A percentile compares a stretch with the other conserved stretches of the same genome.
These are phyloP conservation scores for Kluyveromyces nonfermentans DNA, from an alignment of 805 yeast species.

Conservation along the genomic window DNA sequence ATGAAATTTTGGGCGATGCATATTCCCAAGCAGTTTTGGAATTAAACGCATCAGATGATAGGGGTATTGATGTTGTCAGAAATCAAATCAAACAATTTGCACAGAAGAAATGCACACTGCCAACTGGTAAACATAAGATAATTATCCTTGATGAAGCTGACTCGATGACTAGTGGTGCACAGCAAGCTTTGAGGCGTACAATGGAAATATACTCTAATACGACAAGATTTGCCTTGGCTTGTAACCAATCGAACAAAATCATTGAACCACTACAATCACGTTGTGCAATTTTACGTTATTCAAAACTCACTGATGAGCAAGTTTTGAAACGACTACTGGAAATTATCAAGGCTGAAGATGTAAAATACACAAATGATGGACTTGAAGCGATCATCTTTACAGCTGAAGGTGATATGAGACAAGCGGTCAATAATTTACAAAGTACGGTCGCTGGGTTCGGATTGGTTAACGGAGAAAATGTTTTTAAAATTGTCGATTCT, in stretches of 20 bases:
- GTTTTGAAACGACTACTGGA: conserved; percentile 68
- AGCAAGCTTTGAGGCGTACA: conserved; percentile 86
- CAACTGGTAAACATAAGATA: conserved; percentile 86
- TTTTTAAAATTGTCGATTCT: conserved; percentile 88
- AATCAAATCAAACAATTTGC: conserved; percentile 93
- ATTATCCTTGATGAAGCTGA: conserved; percentile 93
- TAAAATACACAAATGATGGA: conserved; percentile 81
- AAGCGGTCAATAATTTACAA: conserved; percentile 89
- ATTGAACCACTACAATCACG: conserved; percentile 95
- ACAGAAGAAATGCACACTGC: conserved; percentile 80
- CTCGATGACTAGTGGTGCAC: conserved; percentile 95
- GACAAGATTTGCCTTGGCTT: conserved; percentile 97
- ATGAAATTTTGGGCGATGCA: conserved; percentile 65
- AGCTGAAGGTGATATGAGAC: conserved; percentile 98
- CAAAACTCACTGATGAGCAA: conserved; percentile 74
- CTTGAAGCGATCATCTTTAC: conserved; percentile 86
- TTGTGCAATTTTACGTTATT: conserved; percentile 87
- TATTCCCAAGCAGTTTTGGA: conserved; percentile 81
- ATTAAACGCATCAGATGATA: conserved; percentile 90
- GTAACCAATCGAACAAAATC: conserved; percentile 88
- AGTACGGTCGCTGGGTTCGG: conserved; percentile 92
- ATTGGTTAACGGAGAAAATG: conserved; percentile 83
- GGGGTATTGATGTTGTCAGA: conserved; percentile 95
- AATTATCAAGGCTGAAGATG: conserved; percentile 58
- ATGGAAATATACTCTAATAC: conserved; percentile 95